phyloP scores from a whole-genome alignment of 2,329 filamentous ascomycete genomes.

The Arachnomyces sp. region DNA sequence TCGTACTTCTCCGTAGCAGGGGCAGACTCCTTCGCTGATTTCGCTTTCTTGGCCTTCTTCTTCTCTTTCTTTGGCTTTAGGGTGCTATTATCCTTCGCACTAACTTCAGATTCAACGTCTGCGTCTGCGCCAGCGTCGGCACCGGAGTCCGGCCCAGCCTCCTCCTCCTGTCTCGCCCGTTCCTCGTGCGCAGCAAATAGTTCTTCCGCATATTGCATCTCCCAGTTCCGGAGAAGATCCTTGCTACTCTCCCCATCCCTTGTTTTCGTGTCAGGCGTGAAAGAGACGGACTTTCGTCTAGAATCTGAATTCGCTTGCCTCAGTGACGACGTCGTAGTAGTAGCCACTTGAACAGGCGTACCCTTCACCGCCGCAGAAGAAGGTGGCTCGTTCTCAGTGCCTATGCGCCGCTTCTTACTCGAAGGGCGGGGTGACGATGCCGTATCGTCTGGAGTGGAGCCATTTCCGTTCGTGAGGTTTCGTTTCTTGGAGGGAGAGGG shows the following conservation, averaged over 20 bases:
- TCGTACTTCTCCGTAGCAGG: constrained; percentile 19
- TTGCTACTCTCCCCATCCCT: constrained; percentile 48
- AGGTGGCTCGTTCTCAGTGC: too few relatives aligned
- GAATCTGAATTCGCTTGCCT: background rate
- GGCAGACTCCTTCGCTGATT: constrained; percentile 16
- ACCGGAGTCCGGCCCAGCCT: background rate
- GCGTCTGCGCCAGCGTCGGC: constrained; percentile 9
- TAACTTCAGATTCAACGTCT: constrained; percentile 11
- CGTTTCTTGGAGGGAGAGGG: constrained; percentile 3
- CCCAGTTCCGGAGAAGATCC: constrained; percentile 23
- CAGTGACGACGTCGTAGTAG: background rate
- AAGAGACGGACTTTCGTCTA: constrained; percentile 52
- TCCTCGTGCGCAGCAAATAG: constrained; percentile 1
- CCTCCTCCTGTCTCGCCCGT: background rate
- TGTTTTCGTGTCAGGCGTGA: constrained; percentile 55
- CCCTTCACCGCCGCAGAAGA: too few relatives aligned
- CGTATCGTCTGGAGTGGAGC: too few relatives aligned
- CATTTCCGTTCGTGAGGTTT: constrained; percentile 2
- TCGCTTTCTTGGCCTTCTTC: constrained; percentile 25
- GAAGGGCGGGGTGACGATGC: too few relatives aligned
- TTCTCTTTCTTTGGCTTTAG: constrained; percentile 16
- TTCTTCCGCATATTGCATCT: constrained; percentile 7
- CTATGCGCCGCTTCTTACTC: background rate
- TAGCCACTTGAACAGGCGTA: too few relatives aligned
- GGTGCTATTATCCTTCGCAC: background rate